Evolutionary conservation across 2,329 filamentous ascomycete species (phyloP).

Genomic region (Aspergillus sclerotialis): DNA sequence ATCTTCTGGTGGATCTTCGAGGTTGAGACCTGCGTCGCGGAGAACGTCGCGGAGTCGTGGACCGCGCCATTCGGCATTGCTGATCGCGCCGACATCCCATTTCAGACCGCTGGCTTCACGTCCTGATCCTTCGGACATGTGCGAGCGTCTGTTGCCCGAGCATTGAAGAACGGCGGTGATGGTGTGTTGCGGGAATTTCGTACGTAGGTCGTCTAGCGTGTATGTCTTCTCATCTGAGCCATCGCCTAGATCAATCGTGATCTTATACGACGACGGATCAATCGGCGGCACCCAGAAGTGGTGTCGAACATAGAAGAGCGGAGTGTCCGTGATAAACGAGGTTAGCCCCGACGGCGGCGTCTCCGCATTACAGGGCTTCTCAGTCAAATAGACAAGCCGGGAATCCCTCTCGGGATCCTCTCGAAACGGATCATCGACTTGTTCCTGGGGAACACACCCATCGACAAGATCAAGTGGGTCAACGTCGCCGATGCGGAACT

Average conservation of each 20-base stretch:
- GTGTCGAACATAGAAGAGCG: constrained; percentile 55
- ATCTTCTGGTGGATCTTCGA: constrained; percentile 27
- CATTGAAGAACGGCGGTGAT: constrained; percentile 55
- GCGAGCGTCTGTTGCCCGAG: constrained; percentile 52
- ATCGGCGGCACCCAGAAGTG: constrained; percentile 56
- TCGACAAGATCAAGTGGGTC: constrained; percentile 53
- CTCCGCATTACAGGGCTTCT: constrained; percentile 56
- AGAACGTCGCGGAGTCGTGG: constrained; percentile 51
- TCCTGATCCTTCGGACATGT: constrained; percentile 48
- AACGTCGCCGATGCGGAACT: constrained; percentile 58
- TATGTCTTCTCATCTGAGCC: constrained; percentile 46
- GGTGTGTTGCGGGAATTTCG: constrained; percentile 44
- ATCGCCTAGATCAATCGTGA: constrained; percentile 52
- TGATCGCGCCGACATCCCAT: constrained; percentile 55
- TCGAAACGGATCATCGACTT: not conserved
- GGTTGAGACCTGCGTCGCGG: constrained; percentile 47
- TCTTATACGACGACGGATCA: constrained; percentile 36
- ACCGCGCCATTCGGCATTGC: constrained; percentile 54
- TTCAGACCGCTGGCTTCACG: constrained; percentile 51
- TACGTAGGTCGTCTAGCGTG: constrained; percentile 48
- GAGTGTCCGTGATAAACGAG: constrained; percentile 49
- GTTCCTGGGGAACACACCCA: constrained; percentile 46
- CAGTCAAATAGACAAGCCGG: constrained; percentile 46
- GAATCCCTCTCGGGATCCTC: constrained; percentile 34
- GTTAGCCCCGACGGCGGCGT: constrained; percentile 46